A percentile compares a stretch with the other conserved stretches of the same genome.
Conservation (phyloP, 768 basidiomycete genomes). For the Agaricus subrufescens region DNA sequence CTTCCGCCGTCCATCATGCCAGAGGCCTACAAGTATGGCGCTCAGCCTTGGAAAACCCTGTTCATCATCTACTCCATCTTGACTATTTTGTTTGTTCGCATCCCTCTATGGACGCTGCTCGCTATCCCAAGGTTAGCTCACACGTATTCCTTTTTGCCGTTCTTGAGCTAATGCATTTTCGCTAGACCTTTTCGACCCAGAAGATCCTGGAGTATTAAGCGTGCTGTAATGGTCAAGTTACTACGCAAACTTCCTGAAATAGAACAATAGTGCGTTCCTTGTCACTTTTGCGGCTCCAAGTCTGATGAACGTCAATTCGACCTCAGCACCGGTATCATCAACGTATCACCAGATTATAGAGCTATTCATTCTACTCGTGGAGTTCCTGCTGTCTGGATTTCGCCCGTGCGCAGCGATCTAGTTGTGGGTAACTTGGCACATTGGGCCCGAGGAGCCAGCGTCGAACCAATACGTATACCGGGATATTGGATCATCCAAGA, state of each 20-base stretch:
- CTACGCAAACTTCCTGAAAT: not conserved
- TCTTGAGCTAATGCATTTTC: not conserved
- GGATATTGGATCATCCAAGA: slow-evolving; percentile 54
- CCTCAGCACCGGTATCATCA: slow-evolving; percentile 31
- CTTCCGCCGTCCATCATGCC: slow-evolving; percentile 11
- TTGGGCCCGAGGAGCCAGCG: slow-evolving; percentile 34
- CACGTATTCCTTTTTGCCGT: not conserved
- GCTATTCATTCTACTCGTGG: slow-evolving; percentile 34
- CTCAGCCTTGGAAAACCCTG: slow-evolving; percentile 46
- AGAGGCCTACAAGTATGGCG: slow-evolving; percentile 25
- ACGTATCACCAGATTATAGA: slow-evolving; percentile 28
- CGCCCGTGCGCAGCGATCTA: slow-evolving; percentile 33
- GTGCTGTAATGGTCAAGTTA: not conserved
- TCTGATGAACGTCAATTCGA: no score
- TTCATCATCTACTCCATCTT: slow-evolving; percentile 41
- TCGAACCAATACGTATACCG: slow-evolving; percentile 40
- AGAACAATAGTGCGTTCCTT: not conserved
- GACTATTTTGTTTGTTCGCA: slow-evolving; percentile 33
- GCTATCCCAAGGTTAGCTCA: slow-evolving; percentile 29
- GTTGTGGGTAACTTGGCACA: slow-evolving; percentile 38
- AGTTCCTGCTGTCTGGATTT: slow-evolving; percentile 46
- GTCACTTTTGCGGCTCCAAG: not conserved
- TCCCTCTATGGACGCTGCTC: slow-evolving; percentile 44
- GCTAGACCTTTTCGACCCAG: not conserved
- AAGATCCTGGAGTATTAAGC: not conserved